These are phyloP conservation scores for Carallia brachiata DNA, from an alignment of 345 rosid species.

Conservation along the genomic window DNA sequence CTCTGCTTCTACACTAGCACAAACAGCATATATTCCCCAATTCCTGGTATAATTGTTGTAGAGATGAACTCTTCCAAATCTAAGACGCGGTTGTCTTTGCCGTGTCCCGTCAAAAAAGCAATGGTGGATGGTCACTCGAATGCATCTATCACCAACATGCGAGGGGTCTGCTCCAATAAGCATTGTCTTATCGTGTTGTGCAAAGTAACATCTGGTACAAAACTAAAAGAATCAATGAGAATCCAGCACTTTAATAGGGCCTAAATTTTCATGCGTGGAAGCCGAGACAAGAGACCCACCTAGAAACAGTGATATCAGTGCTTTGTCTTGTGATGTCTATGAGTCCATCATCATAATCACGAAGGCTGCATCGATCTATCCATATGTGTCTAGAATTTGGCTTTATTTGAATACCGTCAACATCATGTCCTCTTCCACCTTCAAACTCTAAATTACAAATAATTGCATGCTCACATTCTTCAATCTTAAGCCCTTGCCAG, in stretches of 20 bases:
- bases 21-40: conserved; percentile 93
- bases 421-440: conserved; percentile 84
- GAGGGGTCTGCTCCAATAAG: conserved; percentile 89
- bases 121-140: conserved; percentile 92
- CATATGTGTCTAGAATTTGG: conserved; percentile 85
- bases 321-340: conserved; percentile 96
- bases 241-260: background rate
- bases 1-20: conserved; percentile 93
- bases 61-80: conserved; percentile 81
- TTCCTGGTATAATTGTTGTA: conserved; percentile 82
- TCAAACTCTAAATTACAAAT: conserved; percentile 84
- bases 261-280: background rate
- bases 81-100: conserved; percentile 91
- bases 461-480: conserved; percentile 82
- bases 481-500: conserved; percentile 82
- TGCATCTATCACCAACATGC: conserved; percentile 71
- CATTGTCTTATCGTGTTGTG: conserved; percentile 79
- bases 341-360: conserved; percentile 82
- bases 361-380: conserved; percentile 90
- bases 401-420: conserved; percentile 88
- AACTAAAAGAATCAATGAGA: conserved; percentile 13
- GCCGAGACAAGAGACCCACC: conserved; percentile 34
- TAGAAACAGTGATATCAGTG: conserved; percentile 87
- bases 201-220: conserved; percentile 70
- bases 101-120: conserved; percentile 89